These are phyloP conservation scores for Eimeria acervulina DNA, from an alignment of 169 alveolate genomes.

Conservation along the genomic window DNA sequence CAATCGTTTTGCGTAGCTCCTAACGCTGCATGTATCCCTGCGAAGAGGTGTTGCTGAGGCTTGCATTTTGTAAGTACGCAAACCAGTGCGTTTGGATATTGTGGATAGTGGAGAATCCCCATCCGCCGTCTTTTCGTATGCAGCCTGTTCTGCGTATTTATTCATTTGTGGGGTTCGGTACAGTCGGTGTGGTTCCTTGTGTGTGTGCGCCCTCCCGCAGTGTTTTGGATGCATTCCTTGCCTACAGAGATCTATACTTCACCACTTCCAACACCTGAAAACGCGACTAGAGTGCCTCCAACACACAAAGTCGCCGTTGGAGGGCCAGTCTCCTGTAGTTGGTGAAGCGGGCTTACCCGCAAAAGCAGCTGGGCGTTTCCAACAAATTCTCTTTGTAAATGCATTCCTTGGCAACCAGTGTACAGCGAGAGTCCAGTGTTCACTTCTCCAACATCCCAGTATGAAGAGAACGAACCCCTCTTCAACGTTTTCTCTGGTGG, in stretches of 20 bases:
- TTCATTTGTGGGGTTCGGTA: not conserved
- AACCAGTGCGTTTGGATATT: not conserved
- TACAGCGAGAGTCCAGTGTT: not conserved
- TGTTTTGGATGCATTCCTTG: constrained; percentile 66
- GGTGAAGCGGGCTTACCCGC: not conserved
- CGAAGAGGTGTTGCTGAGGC: not conserved
- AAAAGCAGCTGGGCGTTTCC: too few species aligned
- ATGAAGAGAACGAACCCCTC: not conserved
- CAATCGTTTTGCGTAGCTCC: not conserved
- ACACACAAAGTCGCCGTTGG: not conserved
- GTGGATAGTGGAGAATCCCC: not conserved
- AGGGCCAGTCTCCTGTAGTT: not conserved
- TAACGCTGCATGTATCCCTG: not conserved
- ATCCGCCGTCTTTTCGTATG: not conserved
- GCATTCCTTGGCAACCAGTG: not conserved
- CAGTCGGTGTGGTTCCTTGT: not conserved
- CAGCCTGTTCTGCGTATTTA: not conserved
- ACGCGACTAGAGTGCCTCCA: not conserved
- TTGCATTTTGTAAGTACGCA: not conserved
- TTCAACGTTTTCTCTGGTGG: not conserved
- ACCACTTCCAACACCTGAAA: constrained; percentile 58
- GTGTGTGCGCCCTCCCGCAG: constrained; percentile 18
- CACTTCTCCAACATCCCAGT: not conserved
- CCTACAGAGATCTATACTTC: constrained; percentile 62
- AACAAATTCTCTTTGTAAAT: not conserved